These are phyloP conservation scores for Sarocladium strictum DNA, from an alignment of 2,329 filamentous ascomycete species.

Conservation along the genomic window DNA sequence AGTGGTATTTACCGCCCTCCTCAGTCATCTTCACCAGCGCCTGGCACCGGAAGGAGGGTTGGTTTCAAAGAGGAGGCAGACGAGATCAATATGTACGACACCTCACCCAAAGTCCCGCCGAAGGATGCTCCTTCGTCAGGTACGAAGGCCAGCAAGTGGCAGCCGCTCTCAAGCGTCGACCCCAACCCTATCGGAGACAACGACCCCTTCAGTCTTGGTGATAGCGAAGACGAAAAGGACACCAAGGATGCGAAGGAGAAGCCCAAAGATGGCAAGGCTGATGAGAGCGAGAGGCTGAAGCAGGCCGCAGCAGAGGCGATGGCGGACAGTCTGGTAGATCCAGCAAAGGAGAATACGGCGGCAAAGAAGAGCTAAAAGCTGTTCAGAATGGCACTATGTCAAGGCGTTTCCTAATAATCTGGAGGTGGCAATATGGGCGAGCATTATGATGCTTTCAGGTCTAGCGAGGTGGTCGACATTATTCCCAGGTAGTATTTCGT, in stretches of 20 bases:
- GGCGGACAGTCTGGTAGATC: slow-evolving; percentile 47
- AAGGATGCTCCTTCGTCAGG: slow-evolving; percentile 44
- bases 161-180: slow-evolving; percentile 77
- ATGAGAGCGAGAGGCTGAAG: slow-evolving; percentile 58
- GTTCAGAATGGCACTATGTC: background rate
- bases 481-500: background rate
- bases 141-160: slow-evolving; percentile 87
- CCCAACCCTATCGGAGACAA: slow-evolving; percentile 82
- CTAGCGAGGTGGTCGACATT: background rate
- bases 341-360: slow-evolving; percentile 19
- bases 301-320: slow-evolving; percentile 59
- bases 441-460: background rate
- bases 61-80: slow-evolving; percentile 61
- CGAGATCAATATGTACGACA: slow-evolving; percentile 72
- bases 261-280: slow-evolving; percentile 47
- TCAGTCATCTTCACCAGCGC: slow-evolving; percentile 44
- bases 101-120: slow-evolving; percentile 49
- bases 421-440: background rate
- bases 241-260: slow-evolving; percentile 39
- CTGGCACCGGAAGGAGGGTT: slow-evolving; percentile 44
- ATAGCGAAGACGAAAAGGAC: slow-evolving; percentile 85
- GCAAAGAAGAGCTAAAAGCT: slow-evolving; percentile 2
- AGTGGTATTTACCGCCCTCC: slow-evolving; percentile 38
- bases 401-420: background rate
- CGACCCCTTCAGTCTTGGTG: slow-evolving; percentile 92